A percentile compares a stretch with the other conserved stretches of the same genome.
Evolutionary conservation across 2,329 filamentous ascomycete species (phyloP).

Genomic region (Neonectria coccinea): DNA sequence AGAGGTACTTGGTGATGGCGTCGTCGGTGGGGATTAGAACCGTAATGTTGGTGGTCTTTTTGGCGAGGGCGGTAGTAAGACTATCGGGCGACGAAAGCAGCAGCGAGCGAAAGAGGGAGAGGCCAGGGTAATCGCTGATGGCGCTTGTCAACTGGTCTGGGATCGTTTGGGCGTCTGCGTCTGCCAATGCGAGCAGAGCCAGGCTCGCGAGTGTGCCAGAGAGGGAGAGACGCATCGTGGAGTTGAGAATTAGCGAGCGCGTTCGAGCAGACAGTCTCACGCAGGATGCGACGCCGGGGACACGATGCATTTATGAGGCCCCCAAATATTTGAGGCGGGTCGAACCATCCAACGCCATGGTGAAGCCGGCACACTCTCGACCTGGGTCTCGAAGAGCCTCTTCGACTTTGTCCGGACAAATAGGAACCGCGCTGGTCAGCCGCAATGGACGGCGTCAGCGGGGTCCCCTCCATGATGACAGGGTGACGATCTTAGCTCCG

Average conservation of each 20-base stretch:
- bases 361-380: neutral
- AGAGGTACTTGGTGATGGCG: conserved; percentile 34
- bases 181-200: neutral
- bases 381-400: neutral
- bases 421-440: neutral
- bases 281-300: neutral
- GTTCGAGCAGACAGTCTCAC: neutral
- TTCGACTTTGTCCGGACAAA: neutral
- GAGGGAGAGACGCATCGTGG: neutral
- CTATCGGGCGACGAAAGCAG: conserved; percentile 12
- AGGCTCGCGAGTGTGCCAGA: neutral
- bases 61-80: conserved; percentile 14
- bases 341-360: neutral
- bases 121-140: conserved; percentile 16
- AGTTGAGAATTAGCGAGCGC: neutral
- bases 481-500: neutral
- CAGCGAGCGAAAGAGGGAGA: conserved; percentile 34
- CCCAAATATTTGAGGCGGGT: neutral
- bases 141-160: neutral
- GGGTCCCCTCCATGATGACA: neutral
- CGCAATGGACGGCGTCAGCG: neutral
- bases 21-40: conserved; percentile 37
- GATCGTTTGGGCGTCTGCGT: neutral
- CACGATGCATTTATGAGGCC: neutral
- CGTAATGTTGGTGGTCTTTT: conserved; percentile 31